A percentile compares a stretch with the other conserved stretches of the same genome.
These are phyloP conservation scores for Ceriops tagal DNA, from an alignment of 345 rosid species.

Conservation along the genomic window DNA sequence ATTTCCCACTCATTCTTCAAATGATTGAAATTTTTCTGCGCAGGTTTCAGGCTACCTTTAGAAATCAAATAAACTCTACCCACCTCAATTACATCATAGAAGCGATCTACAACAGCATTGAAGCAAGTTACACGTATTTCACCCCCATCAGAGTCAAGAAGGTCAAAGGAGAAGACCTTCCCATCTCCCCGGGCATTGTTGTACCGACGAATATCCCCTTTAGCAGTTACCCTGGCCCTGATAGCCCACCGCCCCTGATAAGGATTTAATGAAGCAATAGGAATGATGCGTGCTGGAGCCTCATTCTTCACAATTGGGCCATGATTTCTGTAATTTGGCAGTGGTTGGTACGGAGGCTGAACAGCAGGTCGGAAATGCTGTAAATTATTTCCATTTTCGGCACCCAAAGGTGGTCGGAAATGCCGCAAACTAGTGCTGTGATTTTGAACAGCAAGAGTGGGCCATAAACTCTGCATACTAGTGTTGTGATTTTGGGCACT, in stretches of 20 bases:
- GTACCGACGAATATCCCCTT: conserved; percentile 83
- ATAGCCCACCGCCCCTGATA: conserved; percentile 95
- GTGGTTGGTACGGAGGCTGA: conserved; percentile 78
- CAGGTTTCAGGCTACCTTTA: conserved; percentile 85
- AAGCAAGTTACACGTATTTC: conserved; percentile 89
- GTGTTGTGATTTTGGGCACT: conserved; percentile 28
- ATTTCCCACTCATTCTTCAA: conserved; percentile 88
- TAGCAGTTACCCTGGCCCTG: conserved; percentile 87
- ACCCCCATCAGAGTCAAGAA: conserved; percentile 89
- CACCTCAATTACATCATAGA: conserved; percentile 65
- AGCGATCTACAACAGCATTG: conserved; percentile 78
- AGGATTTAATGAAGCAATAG: conserved; percentile 80
- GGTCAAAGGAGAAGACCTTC: conserved; percentile 84
- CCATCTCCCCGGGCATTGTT: conserved; percentile 93
- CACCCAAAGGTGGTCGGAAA: conserved; percentile 3
- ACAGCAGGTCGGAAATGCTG: conserved; percentile 58
- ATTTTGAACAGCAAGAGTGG: conserved; percentile 32
- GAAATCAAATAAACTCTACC: conserved; percentile 82
- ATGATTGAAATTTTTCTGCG: conserved; percentile 83
- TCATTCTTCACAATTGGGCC: conserved; percentile 86
- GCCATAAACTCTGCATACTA: conserved; percentile 41
- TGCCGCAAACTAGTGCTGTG: conserved; percentile 19
- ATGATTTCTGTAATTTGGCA: conserved; percentile 65
- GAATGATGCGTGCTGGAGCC: conserved; percentile 77
- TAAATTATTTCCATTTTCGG: conserved; percentile 31